Conservation (phyloP, 2,329 filamentous ascomycete species). For the Paraconiothyrium brasiliense region DNA sequence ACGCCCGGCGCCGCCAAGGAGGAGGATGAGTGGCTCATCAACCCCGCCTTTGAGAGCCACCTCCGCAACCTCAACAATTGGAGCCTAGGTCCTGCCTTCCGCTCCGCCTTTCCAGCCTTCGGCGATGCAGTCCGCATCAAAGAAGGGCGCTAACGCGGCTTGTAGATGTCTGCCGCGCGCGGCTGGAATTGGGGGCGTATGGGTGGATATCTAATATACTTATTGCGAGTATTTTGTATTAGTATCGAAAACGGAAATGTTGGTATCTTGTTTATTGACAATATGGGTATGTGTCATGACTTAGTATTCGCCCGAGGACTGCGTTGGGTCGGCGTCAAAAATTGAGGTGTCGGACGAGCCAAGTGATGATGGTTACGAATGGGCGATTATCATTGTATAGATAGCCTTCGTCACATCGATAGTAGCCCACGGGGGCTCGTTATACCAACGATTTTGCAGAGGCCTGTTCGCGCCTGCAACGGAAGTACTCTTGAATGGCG, state of each 20-base stretch:
- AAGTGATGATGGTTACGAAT: neutral
- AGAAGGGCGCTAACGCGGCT: slow-evolving; percentile 29
- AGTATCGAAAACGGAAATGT: slow-evolving; percentile 4
- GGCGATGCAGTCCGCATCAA: slow-evolving; percentile 45
- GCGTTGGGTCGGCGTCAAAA: neutral
- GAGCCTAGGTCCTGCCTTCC: slow-evolving; percentile 77
- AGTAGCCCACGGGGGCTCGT: slow-evolving; percentile 15
- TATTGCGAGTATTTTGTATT: slow-evolving; percentile 12
- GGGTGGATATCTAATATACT: neutral
- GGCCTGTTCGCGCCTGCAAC: neutral
- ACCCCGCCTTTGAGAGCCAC: slow-evolving; percentile 86
- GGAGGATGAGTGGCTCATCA: slow-evolving; percentile 76
- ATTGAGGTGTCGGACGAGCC: neutral
- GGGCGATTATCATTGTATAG: slow-evolving; percentile 7
- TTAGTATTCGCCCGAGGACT: neutral
- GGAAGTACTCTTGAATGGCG: neutral
- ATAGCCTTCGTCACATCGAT: slow-evolving; percentile 2
- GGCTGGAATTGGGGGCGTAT: slow-evolving; percentile 8
- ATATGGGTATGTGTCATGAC: slow-evolving; percentile 5
- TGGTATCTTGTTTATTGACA: neutral
- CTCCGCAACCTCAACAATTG: slow-evolving; percentile 80
- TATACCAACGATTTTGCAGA: neutral
- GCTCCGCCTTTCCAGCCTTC: slow-evolving; percentile 69
- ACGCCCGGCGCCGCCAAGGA: slow-evolving; percentile 36
- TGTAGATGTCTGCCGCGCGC: slow-evolving; percentile 22